phyloP scores from a whole-genome alignment of 257 asterid species.

The Solanum tacnaense region DNA sequence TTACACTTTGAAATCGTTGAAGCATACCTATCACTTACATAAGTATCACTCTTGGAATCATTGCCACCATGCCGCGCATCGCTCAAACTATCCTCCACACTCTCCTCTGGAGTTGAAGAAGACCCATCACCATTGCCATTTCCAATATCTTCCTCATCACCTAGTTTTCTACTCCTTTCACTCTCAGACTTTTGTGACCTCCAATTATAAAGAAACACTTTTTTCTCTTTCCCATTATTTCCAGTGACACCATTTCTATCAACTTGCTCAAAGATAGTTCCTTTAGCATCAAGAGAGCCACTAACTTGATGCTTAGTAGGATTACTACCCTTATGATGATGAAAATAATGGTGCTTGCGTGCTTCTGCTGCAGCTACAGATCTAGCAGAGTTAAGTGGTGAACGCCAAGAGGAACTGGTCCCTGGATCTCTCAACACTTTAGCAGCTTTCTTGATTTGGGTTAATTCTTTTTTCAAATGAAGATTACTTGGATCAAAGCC shows the following conservation, averaged over 20 bases:
- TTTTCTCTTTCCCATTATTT: conserved; percentile 10
- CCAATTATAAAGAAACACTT: conserved; percentile 81
- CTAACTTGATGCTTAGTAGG: not conserved
- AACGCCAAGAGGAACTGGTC: conserved; percentile 80
- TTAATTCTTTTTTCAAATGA: conserved; percentile 90
- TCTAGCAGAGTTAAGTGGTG: conserved; percentile 66
- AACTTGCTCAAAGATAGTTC: not conserved
- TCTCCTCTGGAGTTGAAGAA: conserved; percentile 38
- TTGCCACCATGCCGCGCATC: conserved; percentile 52
- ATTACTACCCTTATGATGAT: conserved; percentile 32
- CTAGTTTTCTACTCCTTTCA: conserved; percentile 42
- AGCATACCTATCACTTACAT: conserved; percentile 43
- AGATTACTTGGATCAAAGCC: conserved; percentile 76
- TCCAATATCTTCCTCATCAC: conserved; percentile 31
- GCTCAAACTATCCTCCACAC: conserved; percentile 47
- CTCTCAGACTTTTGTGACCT: conserved; percentile 70
- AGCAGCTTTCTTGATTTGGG: conserved; percentile 88
- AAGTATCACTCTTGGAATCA: conserved; percentile 78
- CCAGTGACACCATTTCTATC: conserved; percentile 10
- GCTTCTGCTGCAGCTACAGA: conserved; percentile 33
- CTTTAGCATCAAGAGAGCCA: not conserved
- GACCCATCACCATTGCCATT: conserved; percentile 31
- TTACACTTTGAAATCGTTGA: conserved; percentile 49
- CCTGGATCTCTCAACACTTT: conserved; percentile 84
- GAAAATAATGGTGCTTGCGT: conserved; percentile 47